These are phyloP conservation scores for Aspergillus ellipticus DNA, from an alignment of 495 filamentous ascomycete species.

Conservation along the genomic window DNA sequence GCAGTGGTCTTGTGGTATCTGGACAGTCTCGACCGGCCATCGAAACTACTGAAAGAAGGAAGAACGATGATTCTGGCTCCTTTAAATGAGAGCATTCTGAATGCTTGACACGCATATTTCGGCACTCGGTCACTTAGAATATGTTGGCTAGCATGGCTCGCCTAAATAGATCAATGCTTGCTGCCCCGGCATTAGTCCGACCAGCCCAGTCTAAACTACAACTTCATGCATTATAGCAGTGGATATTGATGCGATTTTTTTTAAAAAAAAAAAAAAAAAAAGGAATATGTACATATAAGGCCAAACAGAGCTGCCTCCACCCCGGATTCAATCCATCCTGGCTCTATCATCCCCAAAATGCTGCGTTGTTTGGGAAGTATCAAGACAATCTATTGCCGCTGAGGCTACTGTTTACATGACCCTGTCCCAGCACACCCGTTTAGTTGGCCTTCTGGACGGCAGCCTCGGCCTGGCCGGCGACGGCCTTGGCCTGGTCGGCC, in stretches of 20 bases:
- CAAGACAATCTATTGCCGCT: not conserved
- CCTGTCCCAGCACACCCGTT: not conserved
- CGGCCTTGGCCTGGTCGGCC: conserved; percentile 38
- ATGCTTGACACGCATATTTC: too few species aligned
- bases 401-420: not conserved
- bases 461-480: conserved; percentile 22
- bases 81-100: too few species aligned
- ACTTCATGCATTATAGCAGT: not conserved
- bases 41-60: too few species aligned
- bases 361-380: not conserved
- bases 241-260: not conserved
- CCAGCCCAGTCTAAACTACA: too few species aligned
- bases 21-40: too few species aligned
- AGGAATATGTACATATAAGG: conserved; percentile 2
- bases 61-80: too few species aligned
- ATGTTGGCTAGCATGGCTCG: too few species aligned
- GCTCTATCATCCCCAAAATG: not conserved
- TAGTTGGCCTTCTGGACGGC: conserved; percentile 29
- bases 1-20: too few species aligned
- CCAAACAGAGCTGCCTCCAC: not conserved
- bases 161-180: too few species aligned
- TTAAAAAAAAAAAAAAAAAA: too few species aligned
- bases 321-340: not conserved
- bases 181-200: too few species aligned
- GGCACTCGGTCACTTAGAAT: too few species aligned